These are phyloP conservation scores for Prunus mira DNA, from an alignment of 306 rosid species.

Conservation along the genomic window DNA sequence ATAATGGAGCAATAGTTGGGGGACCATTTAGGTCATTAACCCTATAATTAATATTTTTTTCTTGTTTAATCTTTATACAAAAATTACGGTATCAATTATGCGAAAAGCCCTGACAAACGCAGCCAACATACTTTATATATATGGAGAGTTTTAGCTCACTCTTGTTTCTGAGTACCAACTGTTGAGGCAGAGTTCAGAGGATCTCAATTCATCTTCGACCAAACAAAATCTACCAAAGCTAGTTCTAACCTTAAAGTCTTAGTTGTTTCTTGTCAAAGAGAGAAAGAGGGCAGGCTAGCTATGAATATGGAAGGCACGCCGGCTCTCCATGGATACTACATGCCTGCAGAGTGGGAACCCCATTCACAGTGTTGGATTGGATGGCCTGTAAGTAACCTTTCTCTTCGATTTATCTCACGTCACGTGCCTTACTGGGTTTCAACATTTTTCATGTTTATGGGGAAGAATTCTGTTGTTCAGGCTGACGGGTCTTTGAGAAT, in stretches of 20 bases:
- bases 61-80: too few species aligned
- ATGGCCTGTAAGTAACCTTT: constrained; percentile 76
- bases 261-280: neutral
- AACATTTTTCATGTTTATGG: neutral
- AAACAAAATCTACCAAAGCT: neutral
- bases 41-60: too few species aligned
- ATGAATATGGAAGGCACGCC: constrained; percentile 56
- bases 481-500: neutral
- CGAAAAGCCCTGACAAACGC: neutral
- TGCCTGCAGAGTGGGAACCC: constrained; percentile 95
- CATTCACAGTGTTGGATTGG: constrained; percentile 89
- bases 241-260: too few species aligned
- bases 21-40: too few species aligned
- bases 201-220: neutral
- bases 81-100: too few species aligned
- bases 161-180: neutral
- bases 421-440: neutral
- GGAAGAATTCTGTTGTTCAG: neutral
- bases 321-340: constrained; percentile 44
- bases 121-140: too few species aligned
- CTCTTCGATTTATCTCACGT: neutral
- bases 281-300: neutral
- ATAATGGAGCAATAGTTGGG: too few species aligned
- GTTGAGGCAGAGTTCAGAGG: too few species aligned
- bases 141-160: neutral